Conservation (phyloP, 1,284 basidiomycete species). For the Meira miltonrushii region DNA sequence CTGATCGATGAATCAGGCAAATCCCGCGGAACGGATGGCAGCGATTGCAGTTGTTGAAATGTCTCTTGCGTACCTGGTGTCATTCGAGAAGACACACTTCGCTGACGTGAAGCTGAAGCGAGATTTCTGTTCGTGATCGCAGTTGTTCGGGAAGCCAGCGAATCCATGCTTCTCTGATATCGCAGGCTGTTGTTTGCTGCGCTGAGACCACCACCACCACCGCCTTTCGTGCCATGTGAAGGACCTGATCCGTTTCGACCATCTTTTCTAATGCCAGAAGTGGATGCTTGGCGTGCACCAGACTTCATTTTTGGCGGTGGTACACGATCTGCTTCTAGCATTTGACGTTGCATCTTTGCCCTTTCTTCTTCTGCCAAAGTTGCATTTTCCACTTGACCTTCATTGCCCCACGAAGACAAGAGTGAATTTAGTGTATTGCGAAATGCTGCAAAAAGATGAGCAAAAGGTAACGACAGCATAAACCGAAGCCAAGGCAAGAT, state of each 20-base stretch:
- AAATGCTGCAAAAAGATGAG: constrained; percentile 1
- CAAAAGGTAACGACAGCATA: constrained; percentile 2
- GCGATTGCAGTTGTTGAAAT: background rate
- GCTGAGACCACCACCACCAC: no score
- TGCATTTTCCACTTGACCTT: background rate
- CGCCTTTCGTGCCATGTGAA: background rate
- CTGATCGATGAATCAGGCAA: background rate
- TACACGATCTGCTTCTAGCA: background rate
- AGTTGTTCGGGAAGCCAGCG: background rate
- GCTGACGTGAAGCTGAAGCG: background rate
- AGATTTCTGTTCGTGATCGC: background rate
- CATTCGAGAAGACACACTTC: background rate
- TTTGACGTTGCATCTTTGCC: background rate
- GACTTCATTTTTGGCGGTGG: background rate
- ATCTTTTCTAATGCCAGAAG: background rate
- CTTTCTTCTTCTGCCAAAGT: background rate
- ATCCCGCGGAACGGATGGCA: background rate
- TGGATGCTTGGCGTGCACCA: background rate
- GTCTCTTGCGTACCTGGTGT: background rate
- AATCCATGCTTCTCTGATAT: background rate
- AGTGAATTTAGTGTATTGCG: background rate
- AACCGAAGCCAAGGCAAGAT: constrained; percentile 8
- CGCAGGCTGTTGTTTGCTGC: background rate
- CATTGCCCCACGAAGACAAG: background rate
- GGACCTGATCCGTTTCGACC: background rate